phyloP scores from a whole-genome alignment of 148 eudicot species.

The Cornus suecica region DNA sequence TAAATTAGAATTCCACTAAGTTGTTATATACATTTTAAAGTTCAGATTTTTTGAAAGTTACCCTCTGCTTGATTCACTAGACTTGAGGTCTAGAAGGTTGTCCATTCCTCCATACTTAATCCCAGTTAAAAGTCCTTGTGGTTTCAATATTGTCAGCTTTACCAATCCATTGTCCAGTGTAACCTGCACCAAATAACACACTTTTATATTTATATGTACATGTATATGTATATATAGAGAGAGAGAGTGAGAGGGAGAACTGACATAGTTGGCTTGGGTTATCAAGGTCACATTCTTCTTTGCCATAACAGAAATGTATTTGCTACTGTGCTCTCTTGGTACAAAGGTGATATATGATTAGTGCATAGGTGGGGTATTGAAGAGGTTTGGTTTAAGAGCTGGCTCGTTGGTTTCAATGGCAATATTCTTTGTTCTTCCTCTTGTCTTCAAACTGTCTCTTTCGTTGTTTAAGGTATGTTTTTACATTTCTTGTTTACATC shows the following conservation, averaged over 20 bases:
- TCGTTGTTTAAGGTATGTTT: not conserved
- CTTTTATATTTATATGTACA: not conserved
- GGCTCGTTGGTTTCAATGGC: not conserved
- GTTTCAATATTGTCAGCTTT: constrained; percentile 40
- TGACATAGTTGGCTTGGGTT: constrained; percentile 15
- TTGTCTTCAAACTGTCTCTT: not conserved
- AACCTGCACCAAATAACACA: constrained; percentile 24
- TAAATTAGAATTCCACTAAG: not conserved
- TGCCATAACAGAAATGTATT: constrained; percentile 13
- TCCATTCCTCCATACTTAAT: constrained; percentile 51
- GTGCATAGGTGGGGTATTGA: not conserved
- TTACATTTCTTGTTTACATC: not conserved
- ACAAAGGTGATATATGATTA: not conserved
- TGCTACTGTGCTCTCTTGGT: not conserved
- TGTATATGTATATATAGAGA: not conserved
- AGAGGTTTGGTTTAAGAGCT: not conserved
- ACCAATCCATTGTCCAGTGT: constrained; percentile 40
- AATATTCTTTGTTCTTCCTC: not conserved
- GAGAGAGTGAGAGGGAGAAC: not conserved
- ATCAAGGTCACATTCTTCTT: constrained; percentile 21
- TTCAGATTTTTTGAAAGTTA: constrained; percentile 13
- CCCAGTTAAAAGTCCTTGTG: constrained; percentile 45
- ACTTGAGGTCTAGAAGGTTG: constrained; percentile 50
- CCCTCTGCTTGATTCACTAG: constrained; percentile 64
- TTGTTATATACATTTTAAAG: not conserved